These are phyloP conservation scores for Tylopilus balloui DNA, from an alignment of 768 basidiomycete species.

Conservation along the genomic window DNA sequence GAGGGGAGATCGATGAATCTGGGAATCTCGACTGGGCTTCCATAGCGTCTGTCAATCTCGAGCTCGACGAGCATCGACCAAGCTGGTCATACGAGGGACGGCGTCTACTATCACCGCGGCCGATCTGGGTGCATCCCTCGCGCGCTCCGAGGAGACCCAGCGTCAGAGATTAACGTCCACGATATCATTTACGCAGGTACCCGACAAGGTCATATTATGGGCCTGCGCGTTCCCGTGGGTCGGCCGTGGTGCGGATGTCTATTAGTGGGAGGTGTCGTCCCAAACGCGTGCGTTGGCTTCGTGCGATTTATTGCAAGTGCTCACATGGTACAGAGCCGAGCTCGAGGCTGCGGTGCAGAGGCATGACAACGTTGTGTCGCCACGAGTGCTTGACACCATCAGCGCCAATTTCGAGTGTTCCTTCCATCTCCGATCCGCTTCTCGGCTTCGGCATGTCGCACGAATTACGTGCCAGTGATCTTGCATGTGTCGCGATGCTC, in stretches of 20 bases:
- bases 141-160: slow-evolving; percentile 24
- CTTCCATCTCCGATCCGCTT: slow-evolving; percentile 26
- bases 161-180: slow-evolving; percentile 24
- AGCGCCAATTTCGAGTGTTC: background rate
- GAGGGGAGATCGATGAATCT: slow-evolving; percentile 23
- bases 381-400: slow-evolving; percentile 6
- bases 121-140: slow-evolving; percentile 12
- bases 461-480: slow-evolving; percentile 12
- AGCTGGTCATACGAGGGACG: slow-evolving; percentile 7
- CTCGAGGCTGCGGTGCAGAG: background rate
- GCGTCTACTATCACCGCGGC: slow-evolving; percentile 27
- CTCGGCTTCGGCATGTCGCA: slow-evolving; percentile 12
- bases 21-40: slow-evolving; percentile 13
- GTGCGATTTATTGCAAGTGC: slow-evolving; percentile 24
- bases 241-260: too few relatives aligned
- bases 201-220: slow-evolving; percentile 24
- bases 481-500: slow-evolving; percentile 5
- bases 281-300: slow-evolving; percentile 15
- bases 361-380: background rate
- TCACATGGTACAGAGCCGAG: slow-evolving; percentile 4
- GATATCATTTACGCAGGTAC: slow-evolving; percentile 7
- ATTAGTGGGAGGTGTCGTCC: slow-evolving; percentile 20
- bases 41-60: slow-evolving; percentile 21
- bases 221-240: too few relatives aligned
- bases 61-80: slow-evolving; percentile 14